These are phyloP conservation scores for Abortiporus biennis DNA, from an alignment of 1,284 basidiomycete species.

Conservation along the genomic window DNA sequence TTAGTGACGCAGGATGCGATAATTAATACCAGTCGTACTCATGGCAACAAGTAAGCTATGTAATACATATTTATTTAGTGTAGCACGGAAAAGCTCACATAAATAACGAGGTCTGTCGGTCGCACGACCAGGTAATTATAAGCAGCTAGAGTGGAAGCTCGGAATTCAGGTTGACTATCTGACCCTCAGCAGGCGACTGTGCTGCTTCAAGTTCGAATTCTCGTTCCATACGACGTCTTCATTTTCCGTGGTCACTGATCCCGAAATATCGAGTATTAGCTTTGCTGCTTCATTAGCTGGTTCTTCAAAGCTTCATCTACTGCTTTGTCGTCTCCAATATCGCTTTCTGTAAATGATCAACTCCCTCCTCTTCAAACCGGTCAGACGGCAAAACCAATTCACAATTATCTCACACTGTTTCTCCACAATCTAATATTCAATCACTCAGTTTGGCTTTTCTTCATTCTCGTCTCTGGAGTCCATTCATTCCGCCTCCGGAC, in stretches of 20 bases:
- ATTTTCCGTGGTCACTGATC: constrained; percentile 71
- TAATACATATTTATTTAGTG: not conserved
- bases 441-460: constrained; percentile 50
- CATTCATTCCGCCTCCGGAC: constrained; percentile 50
- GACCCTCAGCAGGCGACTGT: constrained; percentile 57
- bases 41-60: constrained; percentile 37
- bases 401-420: constrained; percentile 44
- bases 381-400: constrained; percentile 15
- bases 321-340: constrained; percentile 51
- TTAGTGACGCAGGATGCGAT: too few species aligned
- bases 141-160: constrained; percentile 5
- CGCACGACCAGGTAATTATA: constrained; percentile 35
- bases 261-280: constrained; percentile 73
- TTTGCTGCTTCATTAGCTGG: constrained; percentile 75
- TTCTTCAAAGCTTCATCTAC: constrained; percentile 58
- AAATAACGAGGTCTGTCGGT: constrained; percentile 18
- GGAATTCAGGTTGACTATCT: too few species aligned
- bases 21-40: constrained; percentile 33
- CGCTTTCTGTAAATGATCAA: constrained; percentile 51
- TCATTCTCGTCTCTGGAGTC: constrained; percentile 74
- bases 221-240: constrained; percentile 70
- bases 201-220: too few species aligned
- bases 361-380: too few species aligned
- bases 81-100: too few species aligned
- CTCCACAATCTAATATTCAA: constrained; percentile 39